Evolutionary conservation across 176 grass and related monocot species (phyloP), one percentile per base, ranked within the genome.

Genomic region (Eleusine indica): DNA sequence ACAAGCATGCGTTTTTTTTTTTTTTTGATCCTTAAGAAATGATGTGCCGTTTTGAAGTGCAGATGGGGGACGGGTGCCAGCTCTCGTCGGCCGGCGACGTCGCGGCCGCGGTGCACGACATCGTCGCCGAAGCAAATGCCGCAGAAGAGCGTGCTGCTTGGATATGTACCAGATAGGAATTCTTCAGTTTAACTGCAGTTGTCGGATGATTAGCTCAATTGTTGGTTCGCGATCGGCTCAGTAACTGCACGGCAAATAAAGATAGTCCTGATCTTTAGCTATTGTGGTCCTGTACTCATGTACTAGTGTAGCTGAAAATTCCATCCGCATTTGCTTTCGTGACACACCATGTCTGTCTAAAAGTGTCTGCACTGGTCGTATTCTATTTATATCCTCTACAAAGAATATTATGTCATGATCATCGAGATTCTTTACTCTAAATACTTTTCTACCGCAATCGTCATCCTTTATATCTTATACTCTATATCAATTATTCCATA

Each of bases 61-160:
- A 94, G 92, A 80, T 91, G 76, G 89, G 85, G 83, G 89, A 85
- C 44, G 84, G 82, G 73, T 91, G 89, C 84, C 60, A 61, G 81
- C 89, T 94, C 22, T 89, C 87, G 10, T 80, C 89, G 21, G 92
- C 85, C 65, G 87, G 87, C 54, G 92, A 94, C 30, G 85, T 94
- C 49, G 87, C 92, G 2, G 75, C 87, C 35, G 87, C 84, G 10
- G 84, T 94, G 57, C 84, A 94, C 70, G 77, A 80, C 66, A 91
- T 91, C 67, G 61, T 94, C 64, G 70, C 28, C 35, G 52, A 7
- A 37, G 57, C 56, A 18, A 38, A 41, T 18, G 14, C 35, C 9
- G 52, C 28, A 38, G 49, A 75, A 35, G 49, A 56, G 16, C 30
- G 7, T 53, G 7, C 35, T 58, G 6, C 30, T 1, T 64, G 3